Evolutionary conservation across 805 yeast species (phyloP).

Genomic region (Saturnispora sanitii): DNA sequence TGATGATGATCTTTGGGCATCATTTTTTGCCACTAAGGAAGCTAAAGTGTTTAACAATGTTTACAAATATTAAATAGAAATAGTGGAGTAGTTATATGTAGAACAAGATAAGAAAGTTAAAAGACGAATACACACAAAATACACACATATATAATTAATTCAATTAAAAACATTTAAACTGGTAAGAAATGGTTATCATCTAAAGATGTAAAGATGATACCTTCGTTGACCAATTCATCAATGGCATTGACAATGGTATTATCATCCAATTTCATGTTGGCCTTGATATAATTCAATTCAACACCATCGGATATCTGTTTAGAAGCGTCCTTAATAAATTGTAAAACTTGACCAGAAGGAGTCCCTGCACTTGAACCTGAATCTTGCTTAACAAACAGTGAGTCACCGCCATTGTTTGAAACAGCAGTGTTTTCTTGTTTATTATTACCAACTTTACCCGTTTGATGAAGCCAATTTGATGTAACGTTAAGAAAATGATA

Average conservation of each 20-base stretch:
- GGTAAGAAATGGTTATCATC: constrained; percentile 57
- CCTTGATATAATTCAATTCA: constrained; percentile 53
- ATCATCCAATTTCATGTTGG: constrained; percentile 40
- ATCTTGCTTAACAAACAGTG: constrained; percentile 35
- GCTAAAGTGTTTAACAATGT: constrained; percentile 17
- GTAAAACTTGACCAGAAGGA: constrained; percentile 31
- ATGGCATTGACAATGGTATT: constrained; percentile 43
- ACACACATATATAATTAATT: not conserved
- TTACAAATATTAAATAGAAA: constrained; percentile 4
- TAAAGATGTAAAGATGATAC: constrained; percentile 57
- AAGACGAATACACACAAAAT: not conserved
- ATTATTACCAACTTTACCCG: constrained; percentile 6
- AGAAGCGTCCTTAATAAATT: constrained; percentile 40
- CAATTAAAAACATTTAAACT: constrained; percentile 25
- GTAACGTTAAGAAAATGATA: constrained; percentile 62
- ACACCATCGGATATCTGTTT: constrained; percentile 65
- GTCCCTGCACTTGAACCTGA: constrained; percentile 16
- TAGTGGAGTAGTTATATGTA: not conserved
- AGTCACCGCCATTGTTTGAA: constrained; percentile 15
- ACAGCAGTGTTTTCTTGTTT: constrained; percentile 13
- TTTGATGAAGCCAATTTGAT: constrained; percentile 46
- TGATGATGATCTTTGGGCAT: constrained; percentile 51
- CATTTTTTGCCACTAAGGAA: constrained; percentile 37
- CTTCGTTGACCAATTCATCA: constrained; percentile 51
- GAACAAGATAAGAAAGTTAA: no score